Conservation (phyloP, 345 rosid species). For the Dovyalis caffra region DNA sequence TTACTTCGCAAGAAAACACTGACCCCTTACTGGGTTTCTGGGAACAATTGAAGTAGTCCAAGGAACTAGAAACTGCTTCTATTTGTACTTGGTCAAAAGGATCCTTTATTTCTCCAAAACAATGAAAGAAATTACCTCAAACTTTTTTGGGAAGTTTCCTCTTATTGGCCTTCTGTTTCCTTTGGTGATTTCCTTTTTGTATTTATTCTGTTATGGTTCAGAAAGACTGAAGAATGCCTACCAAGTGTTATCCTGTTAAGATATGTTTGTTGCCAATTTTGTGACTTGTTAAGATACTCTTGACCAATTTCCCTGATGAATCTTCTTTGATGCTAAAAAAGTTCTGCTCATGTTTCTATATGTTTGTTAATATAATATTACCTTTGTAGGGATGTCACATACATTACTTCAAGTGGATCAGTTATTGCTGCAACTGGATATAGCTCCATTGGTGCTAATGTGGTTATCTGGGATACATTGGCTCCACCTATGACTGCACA, state of each 20-base stretch:
- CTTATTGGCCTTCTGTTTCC: neutral
- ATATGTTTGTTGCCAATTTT: neutral
- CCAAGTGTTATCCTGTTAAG: neutral
- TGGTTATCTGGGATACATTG: conserved; percentile 89
- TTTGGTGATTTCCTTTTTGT: neutral
- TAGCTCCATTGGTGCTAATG: conserved; percentile 78
- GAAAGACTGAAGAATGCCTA: neutral
- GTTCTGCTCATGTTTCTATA: neutral
- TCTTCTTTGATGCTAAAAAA: conserved; percentile 1
- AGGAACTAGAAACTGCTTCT: neutral
- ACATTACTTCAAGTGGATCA: conserved; percentile 85
- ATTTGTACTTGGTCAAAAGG: neutral
- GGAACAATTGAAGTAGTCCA: neutral
- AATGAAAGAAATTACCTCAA: neutral
- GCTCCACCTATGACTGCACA: conserved; percentile 88
- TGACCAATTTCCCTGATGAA: neutral
- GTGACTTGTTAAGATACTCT: neutral
- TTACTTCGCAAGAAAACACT: neutral
- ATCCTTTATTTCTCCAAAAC: neutral
- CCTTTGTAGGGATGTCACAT: conserved; percentile 75
- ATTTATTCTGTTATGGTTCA: neutral
- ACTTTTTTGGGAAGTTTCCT: neutral
- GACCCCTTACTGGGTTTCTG: neutral
- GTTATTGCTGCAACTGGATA: conserved; percentile 80
- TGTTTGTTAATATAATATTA: conserved; percentile 4